Evolutionary conservation across 2,329 filamentous ascomycete genomes (phyloP), one percentile per base, ranked within the genome.

Genomic region (Pyricularia pennisetigena): DNA sequence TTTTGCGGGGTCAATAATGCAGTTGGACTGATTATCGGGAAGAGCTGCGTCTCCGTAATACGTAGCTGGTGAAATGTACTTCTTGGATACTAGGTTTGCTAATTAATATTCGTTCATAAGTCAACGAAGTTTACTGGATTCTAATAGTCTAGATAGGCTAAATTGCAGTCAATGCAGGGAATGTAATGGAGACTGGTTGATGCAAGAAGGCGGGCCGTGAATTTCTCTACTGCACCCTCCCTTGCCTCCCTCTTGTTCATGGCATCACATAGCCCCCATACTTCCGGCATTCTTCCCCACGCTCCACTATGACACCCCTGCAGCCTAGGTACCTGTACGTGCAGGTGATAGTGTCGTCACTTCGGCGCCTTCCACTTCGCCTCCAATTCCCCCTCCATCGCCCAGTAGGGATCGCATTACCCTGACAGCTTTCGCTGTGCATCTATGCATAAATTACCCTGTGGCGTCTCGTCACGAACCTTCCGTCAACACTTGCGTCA

Each of bases 351-450:
- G 57, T 9, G 29, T 86, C 57, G 57, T 61, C 57, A 61, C 57
- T 61, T 87, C 85, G 80, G 81, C 72, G 83, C 87, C 71, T 87
- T 83, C 76, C 77, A 79, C 68, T 79, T 85, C 41, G 41, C 41
- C 41, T 49, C 16, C 41, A 49, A 49, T 41, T 2, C 35, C 41
- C 41, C 41, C 41, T 49, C 41, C 20, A 16, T 49, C 41, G 41
- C 16, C 41, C 41, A 20, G 41, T n/a, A 49, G 16, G 41, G 41
- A 49, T 3, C 41, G 16, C 41, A 49, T 16, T 10, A 49, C 41
- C 41, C 41, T 49, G 6, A 1, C 2, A 20, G 2, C 41, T 49
- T 49, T 49, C 6, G 41, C 20, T 16, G 20, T 49, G 41, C 41
- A 20, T n/a, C 16, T 49, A 49, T 16, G 41, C 16, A 49, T 49